phyloP scores from a whole-genome alignment of 2,329 filamentous ascomycete species.

The Penicillium sumatraense region DNA sequence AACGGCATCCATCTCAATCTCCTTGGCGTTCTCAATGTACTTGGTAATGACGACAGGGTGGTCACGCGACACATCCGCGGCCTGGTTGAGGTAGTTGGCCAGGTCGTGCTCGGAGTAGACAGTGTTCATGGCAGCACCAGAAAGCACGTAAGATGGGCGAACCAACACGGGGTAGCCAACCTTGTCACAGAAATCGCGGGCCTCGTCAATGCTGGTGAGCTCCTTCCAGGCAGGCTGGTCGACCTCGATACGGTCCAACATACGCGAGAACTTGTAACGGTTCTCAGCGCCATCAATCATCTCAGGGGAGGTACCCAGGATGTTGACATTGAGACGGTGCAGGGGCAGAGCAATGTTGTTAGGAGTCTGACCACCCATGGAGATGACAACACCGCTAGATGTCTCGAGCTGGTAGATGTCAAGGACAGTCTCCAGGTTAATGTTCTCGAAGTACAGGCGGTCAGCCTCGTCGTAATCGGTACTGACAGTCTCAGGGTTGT shows the following conservation, averaged over 20 bases:
- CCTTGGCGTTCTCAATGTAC: slow-evolving; percentile 99
- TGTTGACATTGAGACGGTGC: slow-evolving; percentile 85
- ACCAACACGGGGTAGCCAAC: slow-evolving; percentile 95
- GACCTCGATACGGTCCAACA: slow-evolving; percentile 91
- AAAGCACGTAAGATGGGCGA: slow-evolving; percentile 93
- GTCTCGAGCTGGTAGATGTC: slow-evolving; percentile 92
- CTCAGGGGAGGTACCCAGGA: slow-evolving; percentile 93
- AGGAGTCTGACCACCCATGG: slow-evolving; percentile 95
- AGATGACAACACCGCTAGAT: slow-evolving; percentile 83
- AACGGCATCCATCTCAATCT: slow-evolving; percentile 99
- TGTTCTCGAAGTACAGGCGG: slow-evolving; percentile 93
- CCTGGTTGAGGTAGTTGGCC: slow-evolving; percentile 85
- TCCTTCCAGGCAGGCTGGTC: slow-evolving; percentile 99
- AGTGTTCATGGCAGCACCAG: slow-evolving; percentile 98
- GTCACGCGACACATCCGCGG: slow-evolving; percentile 89
- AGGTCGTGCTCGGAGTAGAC: slow-evolving; percentile 96
- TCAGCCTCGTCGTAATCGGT: slow-evolving; percentile 97
- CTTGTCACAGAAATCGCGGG: slow-evolving; percentile 80
- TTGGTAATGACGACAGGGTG: slow-evolving; percentile 99
- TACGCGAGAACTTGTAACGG: slow-evolving; percentile 97
- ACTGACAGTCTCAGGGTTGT: slow-evolving; percentile 85
- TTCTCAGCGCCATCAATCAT: slow-evolving; percentile 99
- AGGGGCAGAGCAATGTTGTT: slow-evolving; percentile 96
- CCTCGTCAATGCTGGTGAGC: slow-evolving; percentile 91
- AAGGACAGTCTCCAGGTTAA: slow-evolving; percentile 84